Evolutionary conservation across 2,329 filamentous ascomycete genomes (phyloP).

Genomic region (Ilyonectria mors-panacis): DNA sequence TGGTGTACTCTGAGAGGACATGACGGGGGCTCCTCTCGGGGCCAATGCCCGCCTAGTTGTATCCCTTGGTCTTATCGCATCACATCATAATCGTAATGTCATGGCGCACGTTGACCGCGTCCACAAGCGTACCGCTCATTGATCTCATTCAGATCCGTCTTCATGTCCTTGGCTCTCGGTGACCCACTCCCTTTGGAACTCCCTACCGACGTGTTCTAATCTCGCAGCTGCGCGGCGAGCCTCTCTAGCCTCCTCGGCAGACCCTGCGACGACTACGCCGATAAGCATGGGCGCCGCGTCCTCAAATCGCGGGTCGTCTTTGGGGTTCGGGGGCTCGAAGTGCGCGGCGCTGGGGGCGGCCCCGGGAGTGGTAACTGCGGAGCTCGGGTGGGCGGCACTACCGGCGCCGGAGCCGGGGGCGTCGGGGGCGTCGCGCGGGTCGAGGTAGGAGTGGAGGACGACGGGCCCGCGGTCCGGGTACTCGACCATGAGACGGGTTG

Average conservation of each 20-base stretch:
- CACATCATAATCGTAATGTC: constrained; percentile 45
- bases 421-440: constrained; percentile 51
- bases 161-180: constrained; percentile 48
- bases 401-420: constrained; percentile 28
- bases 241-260: constrained; percentile 63
- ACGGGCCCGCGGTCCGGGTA: constrained; percentile 61
- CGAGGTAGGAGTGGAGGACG: constrained; percentile 63
- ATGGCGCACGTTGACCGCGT: constrained; percentile 25
- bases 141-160: constrained; percentile 46
- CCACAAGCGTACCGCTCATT: not conserved
- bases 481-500: constrained; percentile 73
- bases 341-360: constrained; percentile 28
- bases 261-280: constrained; percentile 67
- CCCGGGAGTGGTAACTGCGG: constrained; percentile 26
- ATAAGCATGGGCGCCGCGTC: constrained; percentile 67
- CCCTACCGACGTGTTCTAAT: constrained; percentile 68
- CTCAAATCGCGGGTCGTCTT: constrained; percentile 45
- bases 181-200: constrained; percentile 69
- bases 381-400: constrained; percentile 26
- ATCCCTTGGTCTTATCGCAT: constrained; percentile 34
- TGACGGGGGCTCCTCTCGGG: constrained; percentile 3
- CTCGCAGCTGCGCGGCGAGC: constrained; percentile 67
- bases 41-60: constrained; percentile 33
- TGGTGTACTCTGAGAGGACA: constrained; percentile 7
- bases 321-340: constrained; percentile 29